A percentile compares a stretch with the other conserved stretches of the same genome.
phyloP scores from a whole-genome alignment of 805 yeast genomes.

The Wickerhamiella lipophila region DNA sequence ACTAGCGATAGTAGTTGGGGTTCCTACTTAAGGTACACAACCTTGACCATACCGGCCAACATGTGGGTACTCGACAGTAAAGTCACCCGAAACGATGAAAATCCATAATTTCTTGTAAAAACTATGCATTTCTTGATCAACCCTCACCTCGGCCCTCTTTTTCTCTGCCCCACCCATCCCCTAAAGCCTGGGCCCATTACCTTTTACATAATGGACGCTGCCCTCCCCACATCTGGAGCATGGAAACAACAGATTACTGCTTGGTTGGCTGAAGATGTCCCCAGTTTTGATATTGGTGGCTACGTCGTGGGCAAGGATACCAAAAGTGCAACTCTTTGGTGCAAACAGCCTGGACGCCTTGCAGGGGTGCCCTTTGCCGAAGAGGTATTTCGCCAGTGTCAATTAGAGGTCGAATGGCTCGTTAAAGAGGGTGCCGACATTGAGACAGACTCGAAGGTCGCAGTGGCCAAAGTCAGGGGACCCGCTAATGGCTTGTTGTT shows the following conservation, averaged over 20 bases:
- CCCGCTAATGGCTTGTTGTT: slow-evolving; percentile 66
- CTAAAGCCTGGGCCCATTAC: background rate
- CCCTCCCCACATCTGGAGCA: slow-evolving; percentile 56
- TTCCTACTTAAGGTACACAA: no score
- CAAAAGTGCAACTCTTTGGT: slow-evolving; percentile 63
- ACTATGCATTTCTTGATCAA: no score
- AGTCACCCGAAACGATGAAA: no score
- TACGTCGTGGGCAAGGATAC: slow-evolving; percentile 73
- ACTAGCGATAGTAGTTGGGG: no score
- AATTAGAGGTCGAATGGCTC: slow-evolving; percentile 58
- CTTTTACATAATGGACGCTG: slow-evolving; percentile 15
- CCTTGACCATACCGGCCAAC: no score
- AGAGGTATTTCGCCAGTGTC: slow-evolving; percentile 71
- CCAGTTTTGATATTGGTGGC: slow-evolving; percentile 90
- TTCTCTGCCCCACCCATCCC: no score
- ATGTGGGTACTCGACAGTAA: no score
- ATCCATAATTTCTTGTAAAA: no score
- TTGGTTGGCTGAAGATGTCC: slow-evolving; percentile 80
- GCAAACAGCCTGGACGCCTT: slow-evolving; percentile 68
- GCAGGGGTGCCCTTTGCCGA: slow-evolving; percentile 83
- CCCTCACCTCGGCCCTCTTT: no score
- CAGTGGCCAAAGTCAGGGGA: slow-evolving; percentile 69
- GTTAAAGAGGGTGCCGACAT: slow-evolving; percentile 54
- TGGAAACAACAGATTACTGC: slow-evolving; percentile 72
- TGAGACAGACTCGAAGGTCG: slow-evolving; percentile 42